Conservation (phyloP, 768 basidiomycete genomes). For the Crepidotus variabilis region DNA sequence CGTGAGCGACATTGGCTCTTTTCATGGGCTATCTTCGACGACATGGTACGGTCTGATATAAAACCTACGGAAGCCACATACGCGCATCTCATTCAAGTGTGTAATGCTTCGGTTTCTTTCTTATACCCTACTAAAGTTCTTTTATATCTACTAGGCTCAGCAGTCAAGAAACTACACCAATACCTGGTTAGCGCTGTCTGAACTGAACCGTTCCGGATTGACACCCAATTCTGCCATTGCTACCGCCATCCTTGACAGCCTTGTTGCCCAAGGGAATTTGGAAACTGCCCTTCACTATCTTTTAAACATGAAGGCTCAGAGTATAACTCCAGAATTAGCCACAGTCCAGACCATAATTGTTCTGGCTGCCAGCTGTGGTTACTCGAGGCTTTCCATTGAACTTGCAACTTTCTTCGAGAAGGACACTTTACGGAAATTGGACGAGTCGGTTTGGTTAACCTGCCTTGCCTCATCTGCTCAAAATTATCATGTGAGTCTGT, state of each 20-base stretch:
- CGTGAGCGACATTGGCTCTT: conserved; percentile 41
- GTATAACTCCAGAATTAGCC: conserved; percentile 45
- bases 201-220: conserved; percentile 49
- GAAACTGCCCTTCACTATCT: conserved; percentile 65
- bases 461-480: conserved; percentile 66
- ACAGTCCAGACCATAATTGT: conserved; percentile 50
- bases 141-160: conserved; percentile 36
- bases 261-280: conserved; percentile 43
- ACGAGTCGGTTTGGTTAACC: conserved; percentile 55
- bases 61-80: conserved; percentile 48
- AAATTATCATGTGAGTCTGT: conserved; percentile 56
- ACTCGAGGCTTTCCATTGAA: conserved; percentile 70
- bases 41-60: conserved; percentile 55
- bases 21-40: conserved; percentile 64
- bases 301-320: conserved; percentile 50
- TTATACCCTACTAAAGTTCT: not conserved
- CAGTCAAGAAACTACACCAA: conserved; percentile 33
- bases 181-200: conserved; percentile 47
- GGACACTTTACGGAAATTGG: conserved; percentile 48
- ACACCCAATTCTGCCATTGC: conserved; percentile 52
- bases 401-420: conserved; percentile 60
- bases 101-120: conserved; percentile 11
- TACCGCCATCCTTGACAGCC: conserved; percentile 46
- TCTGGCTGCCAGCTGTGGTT: conserved; percentile 48
- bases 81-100: conserved; percentile 58